Base-by-base conservation (phyloP, 2,329 filamentous ascomycete species). In the Bisporella sp. region DNA sequence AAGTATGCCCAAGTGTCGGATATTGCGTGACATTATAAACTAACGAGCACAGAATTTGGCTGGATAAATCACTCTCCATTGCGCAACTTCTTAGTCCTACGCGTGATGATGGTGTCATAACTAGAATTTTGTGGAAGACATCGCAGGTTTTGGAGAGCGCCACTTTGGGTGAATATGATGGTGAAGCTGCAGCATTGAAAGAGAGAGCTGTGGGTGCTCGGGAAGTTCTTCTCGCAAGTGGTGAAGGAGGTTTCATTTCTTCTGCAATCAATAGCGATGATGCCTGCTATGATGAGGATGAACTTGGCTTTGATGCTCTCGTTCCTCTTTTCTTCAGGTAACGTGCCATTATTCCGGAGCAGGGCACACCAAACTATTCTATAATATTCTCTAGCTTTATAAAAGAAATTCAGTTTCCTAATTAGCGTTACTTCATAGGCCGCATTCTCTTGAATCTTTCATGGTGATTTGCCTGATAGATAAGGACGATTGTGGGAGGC, bases 111-210 rank as follows among this genome's bases (percentile, higher is more conserved):
- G 53, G 53, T 5, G 9, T 47, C 2, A 41, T 50, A n/a, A 48
- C 53, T 31, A 31, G 53, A 29, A 55, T 53, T 6, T 11, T 53
- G 29, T 55, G 53, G 50, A 47, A 50, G 37, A 52, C 41, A n/a
- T 31, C 50, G 9, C 13, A 13, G 13, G 42, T 54, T 32, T n/a
- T 53, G 45, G 39, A 54, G 28, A 46, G 41, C 42, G 37, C 47
- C 39, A 39, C 41, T 47, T 45, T 13, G 12, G 33, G 43, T 40
- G 21, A 35, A 29, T 41, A 40, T 21, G 43, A 35, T 42, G 5
- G 4, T 13, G 41, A 42, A 6, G 41, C 41, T 4, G 41, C 9
- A 4, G 41, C 5, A 21, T 21, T 42, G 30, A 5, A 29, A 6
- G 4, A 5, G 11, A 42, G 13, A 11, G 41, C 41, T 9, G 41